These are phyloP conservation scores for Flagelloscypha sp. DNA, from an alignment of 768 basidiomycete genomes.

Conservation along the genomic window DNA sequence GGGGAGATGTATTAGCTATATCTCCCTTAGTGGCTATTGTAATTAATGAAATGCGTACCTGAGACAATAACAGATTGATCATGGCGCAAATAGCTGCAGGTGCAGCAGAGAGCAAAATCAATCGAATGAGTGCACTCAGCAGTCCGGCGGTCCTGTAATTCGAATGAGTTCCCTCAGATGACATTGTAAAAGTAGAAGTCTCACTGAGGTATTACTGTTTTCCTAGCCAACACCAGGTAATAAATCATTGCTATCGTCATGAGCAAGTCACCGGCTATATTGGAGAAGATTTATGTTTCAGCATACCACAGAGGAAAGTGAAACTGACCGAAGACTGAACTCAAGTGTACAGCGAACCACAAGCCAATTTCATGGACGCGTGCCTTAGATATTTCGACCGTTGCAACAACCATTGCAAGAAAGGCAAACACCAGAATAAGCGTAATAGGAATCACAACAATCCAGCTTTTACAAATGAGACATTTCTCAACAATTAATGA, in stretches of 20 bases:
- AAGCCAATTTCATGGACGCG: conserved; percentile 11
- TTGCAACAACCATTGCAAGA: conserved; percentile 18
- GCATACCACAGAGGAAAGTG: neutral
- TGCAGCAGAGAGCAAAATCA: conserved; percentile 24
- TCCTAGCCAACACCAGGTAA: conserved; percentile 21
- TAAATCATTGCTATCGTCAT: conserved; percentile 20
- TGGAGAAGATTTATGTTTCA: neutral
- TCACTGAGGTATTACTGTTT: conserved; percentile 23
- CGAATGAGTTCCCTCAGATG: too few species aligned
- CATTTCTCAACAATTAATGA: too few species aligned
- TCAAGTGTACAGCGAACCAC: conserved; percentile 24
- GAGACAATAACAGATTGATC: conserved; percentile 27
- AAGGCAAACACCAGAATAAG: conserved; percentile 20
- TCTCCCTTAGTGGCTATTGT: too few species aligned
- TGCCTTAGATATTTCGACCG: too few species aligned
- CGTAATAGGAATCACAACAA: conserved; percentile 16
- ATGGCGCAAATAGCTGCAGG: conserved; percentile 27
- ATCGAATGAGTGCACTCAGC: conserved; percentile 20
- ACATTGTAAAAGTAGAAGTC: too few species aligned
- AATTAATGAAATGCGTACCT: too few species aligned
- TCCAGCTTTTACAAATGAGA: conserved; percentile 18
- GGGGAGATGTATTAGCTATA: too few species aligned
- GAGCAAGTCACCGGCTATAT: conserved; percentile 21
- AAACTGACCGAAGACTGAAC: conserved; percentile 18
- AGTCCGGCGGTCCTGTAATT: conserved; percentile 20